Evolutionary conservation across 2,329 filamentous ascomycete species (phyloP).

Genomic region (Microcyclosporella mali): DNA sequence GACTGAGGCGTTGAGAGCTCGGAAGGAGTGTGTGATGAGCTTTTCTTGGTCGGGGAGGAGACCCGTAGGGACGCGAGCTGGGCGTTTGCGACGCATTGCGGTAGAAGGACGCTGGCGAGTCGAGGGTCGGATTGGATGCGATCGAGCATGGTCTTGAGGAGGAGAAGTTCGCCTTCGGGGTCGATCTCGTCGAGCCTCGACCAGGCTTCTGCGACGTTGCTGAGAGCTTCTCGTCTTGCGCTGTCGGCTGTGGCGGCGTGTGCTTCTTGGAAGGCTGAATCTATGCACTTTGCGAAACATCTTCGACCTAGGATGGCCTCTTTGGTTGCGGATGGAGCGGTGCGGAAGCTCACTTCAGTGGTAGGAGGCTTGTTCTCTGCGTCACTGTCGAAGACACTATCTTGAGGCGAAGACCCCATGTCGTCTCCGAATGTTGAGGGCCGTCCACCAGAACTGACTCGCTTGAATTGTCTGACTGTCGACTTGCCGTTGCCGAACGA

Average conservation of each 20-base stretch:
- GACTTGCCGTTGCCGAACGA: conserved; percentile 91
- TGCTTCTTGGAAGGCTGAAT: conserved; percentile 76
- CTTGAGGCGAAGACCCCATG: conserved; percentile 20
- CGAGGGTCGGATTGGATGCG: conserved; percentile 64
- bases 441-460: conserved; percentile 55
- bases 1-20: conserved; percentile 23
- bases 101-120: conserved; percentile 46
- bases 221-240: conserved; percentile 75
- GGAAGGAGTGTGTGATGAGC: conserved; percentile 15
- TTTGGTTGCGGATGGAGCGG: conserved; percentile 48
- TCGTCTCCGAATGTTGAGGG: conserved; percentile 20
- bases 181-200: conserved; percentile 77
- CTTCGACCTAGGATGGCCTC: conserved; percentile 77
- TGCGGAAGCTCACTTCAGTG: conserved; percentile 18
- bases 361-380: conserved; percentile 61
- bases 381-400: conserved; percentile 34
- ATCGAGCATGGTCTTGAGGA: conserved; percentile 72
- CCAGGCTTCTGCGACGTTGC: conserved; percentile 78
- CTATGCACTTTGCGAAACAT: conserved; percentile 73
- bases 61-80: conserved; percentile 32
- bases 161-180: conserved; percentile 80
- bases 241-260: conserved; percentile 64
- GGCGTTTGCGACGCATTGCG: conserved; percentile 29
- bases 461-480: conserved; percentile 83
- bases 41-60: conserved; percentile 22